These are phyloP conservation scores for Ceratobasidium sp. DNA, from an alignment of 1,284 basidiomycete genomes.

Conservation along the genomic window DNA sequence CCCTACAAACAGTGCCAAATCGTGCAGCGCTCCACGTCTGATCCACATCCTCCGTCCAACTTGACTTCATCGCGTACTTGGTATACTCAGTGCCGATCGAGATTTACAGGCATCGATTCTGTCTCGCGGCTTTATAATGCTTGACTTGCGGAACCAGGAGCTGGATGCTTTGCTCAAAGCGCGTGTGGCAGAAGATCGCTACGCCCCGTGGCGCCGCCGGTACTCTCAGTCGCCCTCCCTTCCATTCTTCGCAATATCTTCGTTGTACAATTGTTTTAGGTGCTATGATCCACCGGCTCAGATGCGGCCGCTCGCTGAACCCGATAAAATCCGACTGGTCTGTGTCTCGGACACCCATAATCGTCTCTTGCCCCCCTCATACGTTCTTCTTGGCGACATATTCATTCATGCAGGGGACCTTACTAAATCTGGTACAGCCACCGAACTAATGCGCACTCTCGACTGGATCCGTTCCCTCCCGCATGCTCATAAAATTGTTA, in stretches of 20 bases:
- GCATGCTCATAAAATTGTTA: constrained; percentile 59
- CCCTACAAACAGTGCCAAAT: too few relatives aligned
- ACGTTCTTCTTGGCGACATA: constrained; percentile 60
- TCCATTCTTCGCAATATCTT: not conserved
- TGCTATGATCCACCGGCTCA: too few relatives aligned
- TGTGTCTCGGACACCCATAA: constrained; percentile 62
- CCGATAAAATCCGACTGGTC: constrained; percentile 58
- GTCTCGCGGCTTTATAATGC: not conserved
- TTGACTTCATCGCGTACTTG: too few relatives aligned
- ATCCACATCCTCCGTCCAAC: too few relatives aligned
- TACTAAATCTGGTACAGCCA: constrained; percentile 55
- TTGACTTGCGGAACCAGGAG: not conserved
- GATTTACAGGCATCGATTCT: too few relatives aligned
- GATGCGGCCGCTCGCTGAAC: too few relatives aligned
- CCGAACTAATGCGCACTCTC: constrained; percentile 57
- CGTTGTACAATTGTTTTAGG: too few relatives aligned
- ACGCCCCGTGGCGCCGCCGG: not conserved
- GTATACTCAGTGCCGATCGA: too few relatives aligned
- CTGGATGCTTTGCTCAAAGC: not conserved
- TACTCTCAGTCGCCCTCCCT: constrained; percentile 7
- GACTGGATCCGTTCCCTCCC: constrained; percentile 55
- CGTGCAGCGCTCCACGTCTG: too few relatives aligned
- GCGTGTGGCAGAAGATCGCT: constrained; percentile 3
- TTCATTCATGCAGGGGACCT: constrained; percentile 63
- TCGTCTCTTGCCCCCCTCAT: constrained; percentile 26